Evolutionary conservation across 1,284 basidiomycete genomes (phyloP).

Genomic region (Boletus semigastroideus): DNA sequence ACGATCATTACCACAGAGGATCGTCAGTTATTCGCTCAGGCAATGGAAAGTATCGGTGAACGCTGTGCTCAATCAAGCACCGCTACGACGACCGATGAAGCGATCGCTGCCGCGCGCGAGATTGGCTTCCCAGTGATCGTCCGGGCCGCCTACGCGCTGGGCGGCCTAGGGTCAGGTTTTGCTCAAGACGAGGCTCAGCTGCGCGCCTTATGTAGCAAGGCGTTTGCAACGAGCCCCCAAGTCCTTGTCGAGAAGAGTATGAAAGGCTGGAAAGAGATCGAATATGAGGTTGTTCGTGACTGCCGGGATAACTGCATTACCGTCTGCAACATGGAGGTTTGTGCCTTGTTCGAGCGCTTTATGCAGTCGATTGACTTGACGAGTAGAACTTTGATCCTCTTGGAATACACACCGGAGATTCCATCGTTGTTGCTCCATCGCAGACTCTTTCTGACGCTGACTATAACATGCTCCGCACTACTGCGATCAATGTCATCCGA

Average conservation of each 20-base stretch:
- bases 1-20: constrained; percentile 99
- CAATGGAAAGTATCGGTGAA: constrained; percentile 97
- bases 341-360: constrained; percentile 27
- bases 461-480: constrained; percentile 98
- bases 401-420: constrained; percentile 98
- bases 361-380: not conserved
- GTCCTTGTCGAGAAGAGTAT: constrained; percentile 98
- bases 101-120: constrained; percentile 75
- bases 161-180: constrained; percentile 94
- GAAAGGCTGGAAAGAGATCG: constrained; percentile 99
- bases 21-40: constrained; percentile 88
- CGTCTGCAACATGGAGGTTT: constrained; percentile 99
- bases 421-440: constrained; percentile 97
- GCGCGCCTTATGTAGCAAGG: constrained; percentile 85
- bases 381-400: constrained; percentile 95
- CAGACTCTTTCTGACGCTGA: constrained; percentile 97
- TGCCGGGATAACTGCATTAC: constrained; percentile 98
- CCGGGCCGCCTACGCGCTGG: constrained; percentile 94
- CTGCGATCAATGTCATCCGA: constrained; percentile 96
- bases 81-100: constrained; percentile 85
- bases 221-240: constrained; percentile 96
- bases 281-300: constrained; percentile 99
- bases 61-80: constrained; percentile 88
- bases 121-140: constrained; percentile 99
- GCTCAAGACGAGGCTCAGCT: constrained; percentile 89